Percentiles rank a stretch among this genome's conserved stretches.
Evolutionary conservation across 2,329 filamentous ascomycete species (phyloP).

Genomic region (Penicillium sp.): DNA sequence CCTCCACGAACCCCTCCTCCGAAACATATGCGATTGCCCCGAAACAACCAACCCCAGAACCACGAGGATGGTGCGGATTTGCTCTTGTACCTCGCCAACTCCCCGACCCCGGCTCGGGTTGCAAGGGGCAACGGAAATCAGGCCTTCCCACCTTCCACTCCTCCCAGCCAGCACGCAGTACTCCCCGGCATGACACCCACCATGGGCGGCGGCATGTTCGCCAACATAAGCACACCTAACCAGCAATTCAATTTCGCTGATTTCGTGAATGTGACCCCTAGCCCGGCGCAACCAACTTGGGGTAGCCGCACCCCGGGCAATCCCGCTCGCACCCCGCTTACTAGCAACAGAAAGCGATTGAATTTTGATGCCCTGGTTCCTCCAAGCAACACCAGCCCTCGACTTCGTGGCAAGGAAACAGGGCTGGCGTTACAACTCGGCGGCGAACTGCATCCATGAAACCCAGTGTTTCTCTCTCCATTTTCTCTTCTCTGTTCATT

Average conservation of each 20-base stretch:
- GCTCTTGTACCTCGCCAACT: conserved; percentile 82
- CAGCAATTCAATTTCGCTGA: conserved; percentile 92
- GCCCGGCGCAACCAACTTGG: conserved; percentile 87
- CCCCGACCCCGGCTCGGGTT: conserved; percentile 77
- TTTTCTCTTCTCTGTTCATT: conserved; percentile 23
- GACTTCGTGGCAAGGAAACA: conserved; percentile 43
- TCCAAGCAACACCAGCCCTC: conserved; percentile 51
- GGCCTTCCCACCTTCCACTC: conserved; percentile 68
- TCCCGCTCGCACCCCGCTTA: conserved; percentile 65
- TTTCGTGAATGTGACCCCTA: conserved; percentile 96
- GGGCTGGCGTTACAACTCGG: conserved; percentile 66
- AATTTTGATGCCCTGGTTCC: conserved; percentile 77
- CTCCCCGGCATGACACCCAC: conserved; percentile 56
- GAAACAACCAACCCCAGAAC: conserved; percentile 53
- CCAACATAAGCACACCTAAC: conserved; percentile 71
- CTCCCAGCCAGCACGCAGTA: conserved; percentile 62
- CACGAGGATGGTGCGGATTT: conserved; percentile 81
- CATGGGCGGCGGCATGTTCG: conserved; percentile 70
- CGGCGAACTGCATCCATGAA: conserved; percentile 59
- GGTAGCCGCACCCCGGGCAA: conserved; percentile 56
- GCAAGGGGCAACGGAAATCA: conserved; percentile 48
- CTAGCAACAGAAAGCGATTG: conserved; percentile 68
- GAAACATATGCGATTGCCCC: conserved; percentile 52
- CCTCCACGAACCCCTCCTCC: conserved; percentile 80
- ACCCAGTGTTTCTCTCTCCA: not conserved